These are phyloP conservation scores for Nepenthes gracilis DNA, from an alignment of 148 eudicot genomes.

Conservation along the genomic window DNA sequence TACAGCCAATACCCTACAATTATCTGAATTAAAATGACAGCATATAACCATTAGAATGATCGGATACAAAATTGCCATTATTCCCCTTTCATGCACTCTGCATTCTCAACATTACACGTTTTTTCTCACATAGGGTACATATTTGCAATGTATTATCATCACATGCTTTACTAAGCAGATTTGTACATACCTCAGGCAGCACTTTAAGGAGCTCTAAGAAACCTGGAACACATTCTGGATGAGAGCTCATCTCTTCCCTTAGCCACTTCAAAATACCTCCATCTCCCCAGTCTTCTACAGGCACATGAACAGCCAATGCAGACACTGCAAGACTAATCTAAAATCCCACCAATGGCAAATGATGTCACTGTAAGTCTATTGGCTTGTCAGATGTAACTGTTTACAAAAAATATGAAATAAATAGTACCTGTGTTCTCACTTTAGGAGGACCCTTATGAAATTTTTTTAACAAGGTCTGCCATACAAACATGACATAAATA, in stretches of 20 bases:
- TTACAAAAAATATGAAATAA: conserved; percentile 4
- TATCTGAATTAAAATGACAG: too few species aligned
- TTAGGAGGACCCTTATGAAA: conserved; percentile 84
- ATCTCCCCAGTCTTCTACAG: conserved; percentile 95
- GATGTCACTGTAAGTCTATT: not conserved
- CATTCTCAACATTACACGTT: not conserved
- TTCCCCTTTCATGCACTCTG: not conserved
- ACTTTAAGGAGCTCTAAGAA: conserved; percentile 92
- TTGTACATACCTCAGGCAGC: conserved; percentile 78
- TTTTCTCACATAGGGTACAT: not conserved
- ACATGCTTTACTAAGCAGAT: not conserved
- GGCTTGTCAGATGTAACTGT: not conserved
- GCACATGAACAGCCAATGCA: conserved; percentile 96
- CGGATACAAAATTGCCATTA: too few species aligned
- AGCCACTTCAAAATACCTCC: conserved; percentile 88
- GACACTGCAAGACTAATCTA: conserved; percentile 99
- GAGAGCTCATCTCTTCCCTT: conserved; percentile 75
- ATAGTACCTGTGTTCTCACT: conserved; percentile 93
- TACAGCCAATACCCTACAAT: too few species aligned
- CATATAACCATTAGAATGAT: too few species aligned
- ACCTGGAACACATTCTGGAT: conserved; percentile 75
- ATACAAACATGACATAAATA: conserved; percentile 5
- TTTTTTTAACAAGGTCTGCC: conserved; percentile 77
- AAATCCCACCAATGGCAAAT: conserved; percentile 5
- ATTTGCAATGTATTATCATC: not conserved